These are phyloP conservation scores for Grifola frondosa DNA, from an alignment of 1,284 basidiomycete genomes.

Conservation along the genomic window DNA sequence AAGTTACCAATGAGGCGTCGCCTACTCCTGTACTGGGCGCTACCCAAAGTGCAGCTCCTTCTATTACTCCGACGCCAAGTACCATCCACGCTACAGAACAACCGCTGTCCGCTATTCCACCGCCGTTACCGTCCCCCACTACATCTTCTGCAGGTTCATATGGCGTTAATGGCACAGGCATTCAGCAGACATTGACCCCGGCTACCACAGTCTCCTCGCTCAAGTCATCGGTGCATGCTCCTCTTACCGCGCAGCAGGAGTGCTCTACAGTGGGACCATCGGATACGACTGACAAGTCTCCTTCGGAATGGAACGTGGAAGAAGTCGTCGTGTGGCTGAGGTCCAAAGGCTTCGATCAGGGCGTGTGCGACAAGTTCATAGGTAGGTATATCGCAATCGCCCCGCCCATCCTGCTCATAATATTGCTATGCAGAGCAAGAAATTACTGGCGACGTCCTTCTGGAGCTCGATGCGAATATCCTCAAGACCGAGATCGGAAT, in stretches of 20 bases:
- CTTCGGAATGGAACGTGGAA: constrained; percentile 83
- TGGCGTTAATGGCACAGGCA: constrained; percentile 26
- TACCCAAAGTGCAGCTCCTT: constrained; percentile 11
- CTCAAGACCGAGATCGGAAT: constrained; percentile 97
- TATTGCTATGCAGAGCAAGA: constrained; percentile 78
- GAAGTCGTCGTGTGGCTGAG: constrained; percentile 91
- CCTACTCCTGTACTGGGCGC: too few species aligned
- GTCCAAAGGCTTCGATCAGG: constrained; percentile 82
- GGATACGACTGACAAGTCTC: constrained; percentile 23
- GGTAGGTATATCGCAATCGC: constrained; percentile 47
- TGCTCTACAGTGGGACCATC: constrained; percentile 7
- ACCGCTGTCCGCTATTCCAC: constrained; percentile 14
- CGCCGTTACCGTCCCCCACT: constrained; percentile 39
- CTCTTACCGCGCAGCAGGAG: constrained; percentile 4
- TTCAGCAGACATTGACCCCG: constrained; percentile 29
- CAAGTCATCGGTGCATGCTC: constrained; percentile 10
- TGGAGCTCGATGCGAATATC: constrained; percentile 90
- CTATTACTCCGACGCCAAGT: constrained; percentile 20
- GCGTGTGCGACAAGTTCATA: constrained; percentile 81
- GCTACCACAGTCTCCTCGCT: constrained; percentile 26
- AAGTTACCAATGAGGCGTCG: constrained; percentile 1
- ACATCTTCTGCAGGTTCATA: constrained; percentile 32
- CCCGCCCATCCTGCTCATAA: not conserved
- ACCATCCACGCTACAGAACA: constrained; percentile 18
- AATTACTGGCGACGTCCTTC: constrained; percentile 94